Evolutionary conservation across 169 alveolate genomes (phyloP), one percentile per base, ranked within the genome.

Genomic region (Ichthyophthirius multifiliis): DNA sequence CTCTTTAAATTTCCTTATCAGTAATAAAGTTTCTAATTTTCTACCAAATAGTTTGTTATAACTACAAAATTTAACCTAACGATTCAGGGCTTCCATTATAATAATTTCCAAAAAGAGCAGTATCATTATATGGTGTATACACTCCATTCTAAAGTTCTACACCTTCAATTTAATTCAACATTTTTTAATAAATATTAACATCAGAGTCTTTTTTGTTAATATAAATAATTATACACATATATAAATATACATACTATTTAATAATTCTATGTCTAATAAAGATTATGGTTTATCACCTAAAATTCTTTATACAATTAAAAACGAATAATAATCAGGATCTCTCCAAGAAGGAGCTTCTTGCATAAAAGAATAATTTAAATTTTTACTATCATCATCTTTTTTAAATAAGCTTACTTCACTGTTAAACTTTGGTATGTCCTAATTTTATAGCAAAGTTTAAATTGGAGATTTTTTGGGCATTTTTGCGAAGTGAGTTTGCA

Each of bases 241-340:
- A 46, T 47, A 81, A 48, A 47, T 23, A 37, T 43, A 9, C 18
- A 62, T 37, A 76, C 86, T 37, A 18, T 67, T 67, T 13, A 30
- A 13, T 2, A 67, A 35, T 67, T 67, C 77, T 13, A 34, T 13
- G 5, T 81, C 86, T 27, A 73, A 35, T 37, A 41, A 55, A 62
- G 76, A 71, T 4, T 39, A 31, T 37, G 86, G 86, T 31, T 71
- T 83, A 46, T 94, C 95, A 4, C 99, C 99, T 31, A 96, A 91
- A 43, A 98, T 95, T 79, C 99, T 91, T 80, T 98, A 98, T 91
- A 98, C 83, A 62, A 98, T 88, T 93, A 98, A 93, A 86, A 97
- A 95, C 34, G 96, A 91, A 77, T 96, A 95, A 45, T 96, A 94
- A 84, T 98, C 93, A 35, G 83, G 75, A 74, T 83, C 83, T 6